These are phyloP conservation scores for Laburnicola sp. DNA, from an alignment of 2,329 filamentous ascomycete species.

Conservation along the genomic window DNA sequence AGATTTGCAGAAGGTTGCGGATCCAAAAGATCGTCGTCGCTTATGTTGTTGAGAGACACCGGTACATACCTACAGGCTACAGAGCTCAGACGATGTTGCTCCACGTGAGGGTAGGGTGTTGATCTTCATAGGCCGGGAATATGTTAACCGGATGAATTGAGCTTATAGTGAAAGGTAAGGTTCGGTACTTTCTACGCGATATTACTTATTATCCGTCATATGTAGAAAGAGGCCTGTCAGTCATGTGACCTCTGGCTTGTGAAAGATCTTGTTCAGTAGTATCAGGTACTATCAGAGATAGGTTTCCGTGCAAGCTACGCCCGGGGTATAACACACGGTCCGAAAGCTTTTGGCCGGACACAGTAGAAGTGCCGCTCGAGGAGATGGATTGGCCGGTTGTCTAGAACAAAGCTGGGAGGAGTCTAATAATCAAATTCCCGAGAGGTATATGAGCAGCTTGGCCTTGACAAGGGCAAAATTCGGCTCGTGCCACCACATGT, in stretches of 20 bases:
- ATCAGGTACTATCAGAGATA: too few species aligned
- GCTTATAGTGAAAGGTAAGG: background rate
- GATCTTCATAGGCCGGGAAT: background rate
- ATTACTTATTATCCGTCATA: too few species aligned
- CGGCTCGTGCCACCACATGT: constrained; percentile 18
- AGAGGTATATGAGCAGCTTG: constrained; percentile 21
- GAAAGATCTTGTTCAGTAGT: too few species aligned
- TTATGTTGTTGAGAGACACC: background rate
- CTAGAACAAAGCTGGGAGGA: constrained; percentile 21
- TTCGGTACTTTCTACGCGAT: too few species aligned
- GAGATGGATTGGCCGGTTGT: constrained; percentile 17
- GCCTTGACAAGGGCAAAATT: constrained; percentile 5
- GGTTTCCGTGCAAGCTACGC: too few species aligned
- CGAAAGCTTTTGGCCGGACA: constrained; percentile 2
- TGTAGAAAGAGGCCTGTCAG: too few species aligned
- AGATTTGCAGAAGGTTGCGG: too few species aligned
- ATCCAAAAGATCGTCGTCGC: background rate
- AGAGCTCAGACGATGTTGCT: too few species aligned
- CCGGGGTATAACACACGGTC: too few species aligned
- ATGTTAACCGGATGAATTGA: constrained; percentile 5
- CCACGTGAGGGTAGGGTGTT: background rate
- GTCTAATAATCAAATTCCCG: constrained; percentile 25
- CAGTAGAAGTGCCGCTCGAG: constrained; percentile 13
- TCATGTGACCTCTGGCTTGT: too few species aligned
- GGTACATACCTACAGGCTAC: too few species aligned